Evolutionary conservation across 768 basidiomycete species (phyloP), one percentile per base, ranked within the genome.

Genomic region (Leccinum barrowsii): DNA sequence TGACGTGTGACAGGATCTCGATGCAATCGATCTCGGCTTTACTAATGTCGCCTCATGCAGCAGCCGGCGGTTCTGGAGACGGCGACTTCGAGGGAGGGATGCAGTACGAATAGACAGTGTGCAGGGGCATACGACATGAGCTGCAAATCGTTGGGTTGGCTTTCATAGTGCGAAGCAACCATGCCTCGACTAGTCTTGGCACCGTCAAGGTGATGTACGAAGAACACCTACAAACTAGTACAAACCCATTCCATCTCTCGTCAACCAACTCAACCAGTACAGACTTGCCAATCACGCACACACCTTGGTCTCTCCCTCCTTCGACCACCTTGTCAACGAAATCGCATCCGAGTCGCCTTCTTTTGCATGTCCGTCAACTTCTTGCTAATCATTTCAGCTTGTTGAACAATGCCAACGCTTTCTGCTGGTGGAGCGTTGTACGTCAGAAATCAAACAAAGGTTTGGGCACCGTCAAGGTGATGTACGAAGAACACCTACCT

Each of bases 141-240:
- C 72, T 98, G 96, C 17, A 99, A 80, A 70, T 99, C 97, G 70
- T 99, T 98, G 21, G 97, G 97, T 69, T 95, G 92, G 73, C 98
- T 99, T 76, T 99, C 98, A 79, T 99, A 99, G 71, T 99, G 97
- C 53, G 89, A 90, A 1, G 97, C 92, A 53, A 98, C 96, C 26
- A 28, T 28, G 26, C 26, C 26, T 28, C 26, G 26, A 28, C 55
- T 22, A 59, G 49, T 35, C 54, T 35, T 15, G 22, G 59, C 7
- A 17, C 12, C 8, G 22, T 24, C 11, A 4, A 24, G 13, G 10
- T 4, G 52, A 6, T 12, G 19, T 50, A 13, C n/a, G 26, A 28
- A 28, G 26, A 28, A 28, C 54, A 57, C 82, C 57, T 61, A 89
- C 90, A 28, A 28, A 28, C 26, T 28, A 28, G 26, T 28, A 28